Evolutionary conservation across 1,139 yeast genomes (phyloP).

Genomic region (Diutina rugosa): DNA sequence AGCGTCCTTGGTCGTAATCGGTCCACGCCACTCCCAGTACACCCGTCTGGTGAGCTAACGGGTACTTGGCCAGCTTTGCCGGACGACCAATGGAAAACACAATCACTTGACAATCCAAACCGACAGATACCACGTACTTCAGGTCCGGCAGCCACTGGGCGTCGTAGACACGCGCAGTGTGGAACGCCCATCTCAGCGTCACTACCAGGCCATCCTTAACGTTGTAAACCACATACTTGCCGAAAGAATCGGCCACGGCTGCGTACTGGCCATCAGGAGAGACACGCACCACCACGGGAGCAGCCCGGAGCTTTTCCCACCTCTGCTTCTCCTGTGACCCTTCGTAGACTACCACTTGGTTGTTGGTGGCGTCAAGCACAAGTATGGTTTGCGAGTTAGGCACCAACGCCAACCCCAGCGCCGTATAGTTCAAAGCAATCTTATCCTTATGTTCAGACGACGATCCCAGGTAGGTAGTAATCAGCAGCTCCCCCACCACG

Average conservation of each 20-base stretch:
- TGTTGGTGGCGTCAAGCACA: constrained; percentile 36
- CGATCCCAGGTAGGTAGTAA: constrained; percentile 13
- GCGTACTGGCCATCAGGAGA: constrained; percentile 59
- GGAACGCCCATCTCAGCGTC: constrained; percentile 94
- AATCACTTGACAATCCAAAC: constrained; percentile 71
- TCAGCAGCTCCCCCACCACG: constrained; percentile 35
- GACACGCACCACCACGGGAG: constrained; percentile 49
- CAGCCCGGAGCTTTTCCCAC: constrained; percentile 34
- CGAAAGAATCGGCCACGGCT: constrained; percentile 81
- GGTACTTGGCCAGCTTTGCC: constrained; percentile 55
- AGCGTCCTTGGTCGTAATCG: constrained; percentile 17
- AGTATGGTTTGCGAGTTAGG: constrained; percentile 21
- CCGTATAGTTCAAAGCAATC: constrained; percentile 20
- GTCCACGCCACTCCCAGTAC: constrained; percentile 67
- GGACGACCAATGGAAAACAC: constrained; percentile 74
- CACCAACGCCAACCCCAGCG: constrained; percentile 26
- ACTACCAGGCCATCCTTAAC: constrained; percentile 41
- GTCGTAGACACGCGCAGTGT: constrained; percentile 66
- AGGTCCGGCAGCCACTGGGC: constrained; percentile 74
- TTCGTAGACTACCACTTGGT: constrained; percentile 17
- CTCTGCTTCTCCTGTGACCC: constrained; percentile 9
- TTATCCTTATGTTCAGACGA: constrained; percentile 9
- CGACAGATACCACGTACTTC: constrained; percentile 61
- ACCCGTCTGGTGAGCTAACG: constrained; percentile 86
- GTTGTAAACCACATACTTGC: constrained; percentile 67